Evolutionary conservation across 2,329 filamentous ascomycete genomes (phyloP), one percentile per base, ranked within the genome.

Genomic region (Penicillium oxalicum): DNA sequence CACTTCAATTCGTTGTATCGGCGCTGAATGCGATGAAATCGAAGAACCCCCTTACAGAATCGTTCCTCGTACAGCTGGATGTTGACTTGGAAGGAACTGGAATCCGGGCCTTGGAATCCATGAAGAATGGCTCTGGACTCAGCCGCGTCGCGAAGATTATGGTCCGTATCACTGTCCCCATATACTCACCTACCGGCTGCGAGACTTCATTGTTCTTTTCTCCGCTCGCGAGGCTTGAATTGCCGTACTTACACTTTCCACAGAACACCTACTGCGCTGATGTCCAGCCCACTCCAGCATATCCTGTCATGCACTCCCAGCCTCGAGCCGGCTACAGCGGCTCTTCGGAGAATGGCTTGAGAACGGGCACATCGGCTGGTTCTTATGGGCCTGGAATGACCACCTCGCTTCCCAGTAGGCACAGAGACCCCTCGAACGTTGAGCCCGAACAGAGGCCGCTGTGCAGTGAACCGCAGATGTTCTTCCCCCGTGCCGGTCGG

Each of bases 41-140:
- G 50, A 87, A 87, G 60, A 96, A 95, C 57, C 91, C 91, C 0
- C 75, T 98, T 43, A 95, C 91, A 0, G 91, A 96, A 64, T 96
- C 91, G 0, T 97, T 97, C 71, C 74, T 97, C 33, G 88, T 93
- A 3, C 93, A 97, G 66, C 75, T 97, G 4, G 90, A 97, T 57
- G 86, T 96, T 12, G 93, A 98, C 62, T 77, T 97, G 4, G 88
- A 94, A 65, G 83, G 69, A 7, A 71, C 64, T 36, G 63, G 67
- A 4, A 59, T 73, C 24, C 63, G 62, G 38, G 54, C 62, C 13
- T 48, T 59, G 9, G 47, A 57, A 29, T 41, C 47, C 34, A 26
- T 47, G 41, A 44, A 57, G 41, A 46, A 51, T 9, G 40, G 50
- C 36, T 29, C 41, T n/a, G 41, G 41, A 1, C 6, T 36, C 11